Evolutionary conservation across 2,329 filamentous ascomycete species (phyloP), one percentile per base, ranked within the genome.

Genomic region (Arachnomyces sp.): DNA sequence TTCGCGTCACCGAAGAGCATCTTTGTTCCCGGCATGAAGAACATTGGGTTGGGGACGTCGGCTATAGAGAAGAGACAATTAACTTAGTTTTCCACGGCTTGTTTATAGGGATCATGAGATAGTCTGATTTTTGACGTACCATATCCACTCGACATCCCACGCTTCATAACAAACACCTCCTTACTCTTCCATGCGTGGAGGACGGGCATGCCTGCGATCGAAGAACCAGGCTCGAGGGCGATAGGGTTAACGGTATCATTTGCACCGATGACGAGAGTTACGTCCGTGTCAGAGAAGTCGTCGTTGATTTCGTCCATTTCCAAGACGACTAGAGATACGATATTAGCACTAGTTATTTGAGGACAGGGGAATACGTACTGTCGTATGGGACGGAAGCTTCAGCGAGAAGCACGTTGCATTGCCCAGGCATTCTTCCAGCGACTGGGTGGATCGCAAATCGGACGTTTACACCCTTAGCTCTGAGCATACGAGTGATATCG

Each of bases 291-390:
- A 5, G 72, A 63, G 59, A 94, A 94, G 54, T 94, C 87, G 47
- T 93, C 87, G 60, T 94, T 94, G 66, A 94, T 93, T 68, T 94
- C 88, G 52, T 94, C 88, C 87, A 94, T 94, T 65, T 94, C 87
- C 34, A 93, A 73, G 18, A 94, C 87, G 41, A 94, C 66, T 67
- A 28, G 7, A 17, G 33, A 7, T 12, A 16, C 8, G 13, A 13
- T 33, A 31, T 36, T 20, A 39, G 44, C 52, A 43, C 53, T 50
- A 34, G 15, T 36, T 14, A 47, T 30, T 30, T 15, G 32, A 8
- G 17, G 13, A 11, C 12, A 15, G 28, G n/a, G n/a, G 12, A 8
- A n/a, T 15, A 55, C 64, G 49, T 57, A 69, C 66, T 90, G 52
- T 94, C 88, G 54, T 94, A 94, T 2, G 86, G 86, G 20, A 94